Evolutionary conservation across 305 asterid species (phyloP), one percentile per base, ranked within the genome.

Genomic region (Rubia peregrina): DNA sequence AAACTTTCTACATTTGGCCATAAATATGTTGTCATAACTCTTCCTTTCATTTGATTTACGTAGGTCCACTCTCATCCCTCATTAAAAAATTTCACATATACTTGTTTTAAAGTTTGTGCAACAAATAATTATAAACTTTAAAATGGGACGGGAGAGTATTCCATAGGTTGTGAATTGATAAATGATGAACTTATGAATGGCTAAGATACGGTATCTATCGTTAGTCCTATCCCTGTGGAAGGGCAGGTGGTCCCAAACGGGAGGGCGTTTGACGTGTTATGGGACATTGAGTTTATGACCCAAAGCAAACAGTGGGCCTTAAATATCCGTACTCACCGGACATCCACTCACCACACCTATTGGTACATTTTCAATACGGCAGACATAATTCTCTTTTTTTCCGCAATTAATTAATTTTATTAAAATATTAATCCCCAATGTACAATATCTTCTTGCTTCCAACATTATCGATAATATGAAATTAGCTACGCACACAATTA

Each of bases 251-350:
- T 69, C 82, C 78, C 56, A 16, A 17, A 51, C 7, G 9, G 22
- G n/a, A 51, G 59, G 59, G 59, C 59, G 22, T 17, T 17, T 51
- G 59, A 51, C 16, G 59, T 6, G 59, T 51, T 51, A 51, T 51
- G 59, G 59, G 59, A 22, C 59, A 48, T 13, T 13, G 55, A 48
- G 55, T 48, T 72, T 22, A 5, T 16, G 49, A 21, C 51, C 44
- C 33, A 7, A 11, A n/a, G 22, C 30, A 40, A 71, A 71, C 12
- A 21, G 71, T 71, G 76, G 83, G 78, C 73, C 80, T 62, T 61
- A 78, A 56, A 0, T 21, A 68, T 75, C 77, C 78, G 82, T 77
- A 79, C 85, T 68, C 69, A 75, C 81, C 75, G 80, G 77, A 78
- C 80, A 80, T 44, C 49, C 77, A 56, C 41, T 56, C 56, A 7